Conservation (phyloP, 1,284 basidiomycete genomes). For the Cystobasidium pallidum region DNA sequence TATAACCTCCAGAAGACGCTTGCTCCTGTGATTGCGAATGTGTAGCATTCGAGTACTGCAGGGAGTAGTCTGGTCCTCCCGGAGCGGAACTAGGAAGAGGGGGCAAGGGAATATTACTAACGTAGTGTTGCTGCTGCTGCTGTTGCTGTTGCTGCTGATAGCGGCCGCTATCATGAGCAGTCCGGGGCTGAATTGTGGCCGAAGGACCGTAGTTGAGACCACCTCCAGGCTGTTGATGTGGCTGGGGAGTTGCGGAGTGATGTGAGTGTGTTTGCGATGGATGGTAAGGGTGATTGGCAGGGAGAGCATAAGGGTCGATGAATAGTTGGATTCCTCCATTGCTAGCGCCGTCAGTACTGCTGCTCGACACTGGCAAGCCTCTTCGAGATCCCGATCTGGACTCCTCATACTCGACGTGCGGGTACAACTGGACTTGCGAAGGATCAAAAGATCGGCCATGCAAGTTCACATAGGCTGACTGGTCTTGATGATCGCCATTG, state of each 20-base stretch:
- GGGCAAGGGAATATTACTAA: background rate
- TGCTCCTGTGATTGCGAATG: background rate
- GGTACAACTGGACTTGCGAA: conserved; percentile 20
- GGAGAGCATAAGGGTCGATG: conserved; percentile 16
- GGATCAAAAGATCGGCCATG: conserved; percentile 8
- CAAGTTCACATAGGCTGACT: background rate
- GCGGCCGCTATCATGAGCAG: background rate
- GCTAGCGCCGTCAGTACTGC: background rate
- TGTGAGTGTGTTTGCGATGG: conserved; percentile 3
- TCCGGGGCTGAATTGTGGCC: background rate
- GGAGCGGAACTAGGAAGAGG: conserved; percentile 4
- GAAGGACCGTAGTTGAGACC: background rate
- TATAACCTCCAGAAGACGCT: background rate
- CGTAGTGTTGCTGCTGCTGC: conserved; percentile 11
- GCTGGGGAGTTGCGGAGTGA: background rate
- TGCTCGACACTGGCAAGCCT: background rate
- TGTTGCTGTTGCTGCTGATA: background rate
- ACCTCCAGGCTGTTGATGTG: background rate
- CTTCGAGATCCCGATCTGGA: background rate
- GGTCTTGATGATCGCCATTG: background rate
- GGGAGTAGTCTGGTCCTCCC: background rate
- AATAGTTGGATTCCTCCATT: background rate
- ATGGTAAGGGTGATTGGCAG: conserved; percentile 24
- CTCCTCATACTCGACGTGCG: background rate
- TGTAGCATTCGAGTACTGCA: conserved; percentile 6